Base-by-base conservation (phyloP, 2,329 filamentous ascomycete species). In the Trichophyton equinum region DNA sequence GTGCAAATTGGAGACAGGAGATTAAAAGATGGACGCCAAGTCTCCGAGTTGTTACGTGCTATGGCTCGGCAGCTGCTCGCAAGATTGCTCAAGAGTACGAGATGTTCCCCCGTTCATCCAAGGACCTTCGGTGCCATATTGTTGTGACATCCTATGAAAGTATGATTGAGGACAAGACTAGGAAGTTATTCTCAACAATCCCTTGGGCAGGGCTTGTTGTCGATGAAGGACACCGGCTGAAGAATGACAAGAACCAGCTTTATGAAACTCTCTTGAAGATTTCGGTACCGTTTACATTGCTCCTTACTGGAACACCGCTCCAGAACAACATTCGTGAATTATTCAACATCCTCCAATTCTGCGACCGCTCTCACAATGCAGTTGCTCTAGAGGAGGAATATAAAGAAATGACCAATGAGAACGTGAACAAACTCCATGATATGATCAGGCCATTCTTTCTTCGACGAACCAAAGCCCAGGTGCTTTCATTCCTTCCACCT, bases 71-170 rank as follows among this genome's bases (percentile, higher is more conserved):
- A 58, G 80, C 82, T 57, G 81, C 91, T 15, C 87, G 94, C 65
- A 83, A 88, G 42, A 82, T 95, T 62, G 87, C 89, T 0, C 86
- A 87, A 67, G 78, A 87, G 40, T 86, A 95, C 70, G 95, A 99
- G 72, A 83, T 99, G 64, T 97, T 94, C 69, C 88, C 89, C 0
- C 66, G 68, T 11, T 66, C 66, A 20, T 63, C 79, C 1, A 82
- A 79, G 55, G 85, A 88, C 57, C 84, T 97, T 71, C 86, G 86
- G 67, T 92, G 90, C 33, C 92, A 99, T 69, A 83, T 96, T 20
- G 90, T 99, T 0, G 86, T 99, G 67, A 95, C 94, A 70, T 97
- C 92, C 0, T 99, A 96, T 68, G 92, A 97, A 69, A 88, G 90
- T 7, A 89, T 90, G 40, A 80, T 87, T 44, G 90, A 96, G 64